Percentiles rank a stretch among this genome's conserved stretches.
phyloP scores from a whole-genome alignment of 345 rosid genomes.

The Hirschfeldia incana region DNA sequence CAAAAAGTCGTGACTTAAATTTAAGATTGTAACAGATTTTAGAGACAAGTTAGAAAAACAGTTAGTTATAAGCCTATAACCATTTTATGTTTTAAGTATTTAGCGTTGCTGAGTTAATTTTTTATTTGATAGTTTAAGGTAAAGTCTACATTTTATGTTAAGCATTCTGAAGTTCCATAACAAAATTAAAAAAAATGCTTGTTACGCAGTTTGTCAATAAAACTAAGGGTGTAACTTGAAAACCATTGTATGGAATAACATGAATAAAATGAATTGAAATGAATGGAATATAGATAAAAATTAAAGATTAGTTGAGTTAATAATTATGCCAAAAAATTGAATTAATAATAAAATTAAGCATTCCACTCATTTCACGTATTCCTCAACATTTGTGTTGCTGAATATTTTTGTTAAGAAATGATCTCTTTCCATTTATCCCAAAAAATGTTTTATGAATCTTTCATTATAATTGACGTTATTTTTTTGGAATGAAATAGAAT shows the following conservation, averaged over 20 bases:
- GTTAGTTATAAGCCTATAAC: neutral
- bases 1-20: neutral
- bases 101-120: neutral
- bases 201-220: neutral
- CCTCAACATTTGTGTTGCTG: no score
- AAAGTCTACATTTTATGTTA: neutral
- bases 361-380: no score
- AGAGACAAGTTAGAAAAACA: neutral
- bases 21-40: neutral
- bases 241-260: no score
- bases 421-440: neutral
- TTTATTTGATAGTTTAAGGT: neutral
- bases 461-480: neutral
- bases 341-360: no score
- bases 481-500: no score
- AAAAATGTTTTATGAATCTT: neutral
- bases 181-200: neutral
- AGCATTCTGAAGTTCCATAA: neutral
- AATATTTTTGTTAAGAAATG: neutral
- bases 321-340: no score
- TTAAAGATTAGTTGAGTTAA: no score
- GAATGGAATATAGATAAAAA: neutral
- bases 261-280: no score
- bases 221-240: no score
- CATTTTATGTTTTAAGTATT: neutral